Evolutionary conservation across 352 stramenopile species (phyloP), one percentile per base, ranked within the genome.

Genomic region (Phytopythium oedochilum): DNA sequence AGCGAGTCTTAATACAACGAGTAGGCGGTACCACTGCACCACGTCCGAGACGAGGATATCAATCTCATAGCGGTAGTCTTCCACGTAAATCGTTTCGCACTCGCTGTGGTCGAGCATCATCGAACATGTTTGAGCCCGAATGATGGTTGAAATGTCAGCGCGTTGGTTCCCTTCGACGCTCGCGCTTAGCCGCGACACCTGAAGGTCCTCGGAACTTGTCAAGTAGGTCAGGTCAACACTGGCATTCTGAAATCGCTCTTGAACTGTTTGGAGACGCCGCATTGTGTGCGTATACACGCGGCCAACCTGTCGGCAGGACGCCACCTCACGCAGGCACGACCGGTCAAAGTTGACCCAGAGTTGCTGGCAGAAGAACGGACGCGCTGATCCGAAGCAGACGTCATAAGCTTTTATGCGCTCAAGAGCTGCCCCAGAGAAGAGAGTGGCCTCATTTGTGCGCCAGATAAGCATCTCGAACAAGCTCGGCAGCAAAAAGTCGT

Each of bases 21-120:
- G 59, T 2, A 74, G 28, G 20, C 36, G 22, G 56, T 65, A 76
- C 70, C 66, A 79, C 23, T 68, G 55, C 3, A 55, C 32, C 25
- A 65, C 52, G 51, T 73, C 56, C 2, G 63, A 63, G 4, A 29
- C 32, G 29, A 83, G 6, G 0, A 65, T 23, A 0, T 40, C 64
- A 5, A 53, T 57, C 58, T 80, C 65, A 39, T 78, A 78, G 1
- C 75, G 70, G 29, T 76, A 76, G 35, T 84, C 71, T 31, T 78
- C 57, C 11, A 83, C 51, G 11, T 65, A 73, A 6, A 78, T 25
- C 2, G 71, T 82, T 36, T 66, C 56, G 23, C 70, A 81, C 5
- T 28, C 22, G 3, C 18, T 42, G 3, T 43, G 11, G n/a, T 12
- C 22, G 32, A n/a, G n/a, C n/a, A n/a, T n/a, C n/a, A n/a, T n/a